Percentiles rank a stretch among this genome's conserved stretches.
Conservation (phyloP, 306 rosid species). For the Cucurbita pepo region DNA sequence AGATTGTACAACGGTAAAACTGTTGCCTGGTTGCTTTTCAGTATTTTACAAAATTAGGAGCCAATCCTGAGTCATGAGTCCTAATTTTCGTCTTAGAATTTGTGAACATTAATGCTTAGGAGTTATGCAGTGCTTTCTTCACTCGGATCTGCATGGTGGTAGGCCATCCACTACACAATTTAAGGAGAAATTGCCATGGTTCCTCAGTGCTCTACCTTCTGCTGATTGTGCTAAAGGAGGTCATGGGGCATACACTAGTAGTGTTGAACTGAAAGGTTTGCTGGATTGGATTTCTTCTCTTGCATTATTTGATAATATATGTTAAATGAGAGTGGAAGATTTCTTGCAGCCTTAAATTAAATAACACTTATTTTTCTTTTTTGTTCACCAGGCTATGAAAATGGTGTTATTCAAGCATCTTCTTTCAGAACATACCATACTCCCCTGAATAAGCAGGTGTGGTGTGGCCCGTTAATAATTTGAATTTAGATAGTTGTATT, state of each 20-base stretch:
- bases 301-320: background rate
- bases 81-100: background rate
- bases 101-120: constrained; percentile 13
- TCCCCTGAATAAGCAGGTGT: constrained; percentile 91
- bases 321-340: background rate
- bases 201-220: constrained; percentile 83
- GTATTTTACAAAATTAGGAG: background rate
- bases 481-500: background rate
- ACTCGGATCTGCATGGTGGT: constrained; percentile 48
- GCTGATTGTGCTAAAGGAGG: constrained; percentile 99
- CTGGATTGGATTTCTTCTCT: constrained; percentile 7
- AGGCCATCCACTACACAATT: constrained; percentile 81
- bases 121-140: constrained; percentile 72
- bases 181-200: constrained; percentile 89
- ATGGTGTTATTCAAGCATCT: constrained; percentile 69
- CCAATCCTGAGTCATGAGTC: background rate
- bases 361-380: background rate
- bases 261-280: constrained; percentile 80
- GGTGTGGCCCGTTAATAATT: background rate
- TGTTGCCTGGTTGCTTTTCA: constrained; percentile 1
- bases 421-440: constrained; percentile 95
- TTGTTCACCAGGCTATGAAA: constrained; percentile 43
- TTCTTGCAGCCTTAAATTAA: background rate
- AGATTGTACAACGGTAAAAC: constrained; percentile 80
- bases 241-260: constrained; percentile 93